A percentile compares a stretch with the other conserved stretches of the same genome.
Evolutionary conservation across 768 basidiomycete species (phyloP).

Genomic region (Paxillus involutus): DNA sequence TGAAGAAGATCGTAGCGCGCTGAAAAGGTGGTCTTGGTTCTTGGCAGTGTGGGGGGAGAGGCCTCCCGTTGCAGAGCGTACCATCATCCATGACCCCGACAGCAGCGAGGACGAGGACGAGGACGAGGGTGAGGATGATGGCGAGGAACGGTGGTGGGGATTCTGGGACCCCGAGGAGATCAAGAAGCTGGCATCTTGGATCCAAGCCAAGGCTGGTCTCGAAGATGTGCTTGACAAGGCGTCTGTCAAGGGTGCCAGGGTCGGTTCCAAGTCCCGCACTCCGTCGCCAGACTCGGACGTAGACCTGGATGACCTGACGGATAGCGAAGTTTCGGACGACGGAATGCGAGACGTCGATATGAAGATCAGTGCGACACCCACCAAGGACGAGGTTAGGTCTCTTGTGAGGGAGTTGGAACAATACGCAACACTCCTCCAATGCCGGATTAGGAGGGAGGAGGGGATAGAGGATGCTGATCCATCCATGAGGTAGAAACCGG

Average conservation of each 20-base stretch:
- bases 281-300: slow-evolving; percentile 11
- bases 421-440: slow-evolving; percentile 60
- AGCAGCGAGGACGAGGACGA: slow-evolving; percentile 26
- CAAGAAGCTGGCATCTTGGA: slow-evolving; percentile 62
- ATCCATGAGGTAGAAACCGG: slow-evolving; percentile 5
- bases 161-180: slow-evolving; percentile 69
- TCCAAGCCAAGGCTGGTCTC: slow-evolving; percentile 49
- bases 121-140: slow-evolving; percentile 32
- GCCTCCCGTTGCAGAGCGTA: slow-evolving; percentile 34
- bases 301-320: slow-evolving; percentile 18
- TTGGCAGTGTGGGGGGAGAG: slow-evolving; percentile 71
- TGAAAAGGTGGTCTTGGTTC: slow-evolving; percentile 74
- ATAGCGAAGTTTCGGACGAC: slow-evolving; percentile 8
- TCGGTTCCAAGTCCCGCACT: background rate
- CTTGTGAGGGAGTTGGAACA: slow-evolving; percentile 57
- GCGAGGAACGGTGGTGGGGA: slow-evolving; percentile 70
- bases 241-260: background rate
- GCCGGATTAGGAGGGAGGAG: slow-evolving; percentile 45
- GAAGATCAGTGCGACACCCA: slow-evolving; percentile 12
- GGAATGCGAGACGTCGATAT: slow-evolving; percentile 1
- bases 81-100: slow-evolving; percentile 19
- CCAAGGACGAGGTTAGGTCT: slow-evolving; percentile 35
- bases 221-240: slow-evolving; percentile 21
- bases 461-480: slow-evolving; percentile 12
- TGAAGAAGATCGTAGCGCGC: slow-evolving; percentile 48